Evolutionary conservation across 2,329 filamentous ascomycete species (phyloP).

Genomic region (Botrytis pseudocinerea): DNA sequence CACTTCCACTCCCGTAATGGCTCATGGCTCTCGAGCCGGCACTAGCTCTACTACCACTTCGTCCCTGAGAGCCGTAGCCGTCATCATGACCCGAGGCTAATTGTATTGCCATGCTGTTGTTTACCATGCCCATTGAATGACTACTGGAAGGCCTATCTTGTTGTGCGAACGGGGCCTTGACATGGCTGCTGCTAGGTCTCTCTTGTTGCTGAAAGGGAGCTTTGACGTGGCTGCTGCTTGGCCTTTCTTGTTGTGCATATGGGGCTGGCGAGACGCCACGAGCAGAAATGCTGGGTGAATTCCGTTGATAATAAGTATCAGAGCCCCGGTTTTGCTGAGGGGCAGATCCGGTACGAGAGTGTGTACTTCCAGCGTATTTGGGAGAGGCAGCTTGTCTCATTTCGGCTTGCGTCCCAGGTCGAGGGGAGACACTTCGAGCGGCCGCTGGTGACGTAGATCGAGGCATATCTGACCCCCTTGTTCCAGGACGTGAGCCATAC

Average conservation of each 20-base stretch:
- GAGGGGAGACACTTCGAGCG: constrained; percentile 62
- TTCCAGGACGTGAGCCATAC: constrained; percentile 54
- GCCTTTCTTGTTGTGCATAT: constrained; percentile 46
- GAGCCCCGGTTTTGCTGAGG: constrained; percentile 49
- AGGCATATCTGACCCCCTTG: constrained; percentile 59
- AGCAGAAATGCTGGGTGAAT: constrained; percentile 48
- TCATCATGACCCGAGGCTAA: constrained; percentile 57
- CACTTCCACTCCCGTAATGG: constrained; percentile 50
- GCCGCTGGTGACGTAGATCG: constrained; percentile 68
- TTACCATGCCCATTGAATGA: constrained; percentile 12
- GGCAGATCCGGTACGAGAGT: constrained; percentile 40
- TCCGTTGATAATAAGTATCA: constrained; percentile 53
- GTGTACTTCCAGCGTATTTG: constrained; percentile 53
- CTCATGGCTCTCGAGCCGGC: constrained; percentile 52
- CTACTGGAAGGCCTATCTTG: constrained; percentile 23
- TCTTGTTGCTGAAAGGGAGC: constrained; percentile 42
- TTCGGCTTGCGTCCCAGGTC: constrained; percentile 56
- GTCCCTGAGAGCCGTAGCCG: constrained; percentile 57
- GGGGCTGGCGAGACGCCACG: constrained; percentile 49
- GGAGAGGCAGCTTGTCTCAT: constrained; percentile 55
- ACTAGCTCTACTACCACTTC: constrained; percentile 52
- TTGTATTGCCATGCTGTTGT: constrained; percentile 63
- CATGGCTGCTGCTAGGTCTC: constrained; percentile 52
- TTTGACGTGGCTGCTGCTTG: constrained; percentile 47
- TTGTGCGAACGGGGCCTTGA: constrained; percentile 36